Evolutionary conservation across 2,329 filamentous ascomycete genomes (phyloP).

Genomic region (Cytospora leucostoma): DNA sequence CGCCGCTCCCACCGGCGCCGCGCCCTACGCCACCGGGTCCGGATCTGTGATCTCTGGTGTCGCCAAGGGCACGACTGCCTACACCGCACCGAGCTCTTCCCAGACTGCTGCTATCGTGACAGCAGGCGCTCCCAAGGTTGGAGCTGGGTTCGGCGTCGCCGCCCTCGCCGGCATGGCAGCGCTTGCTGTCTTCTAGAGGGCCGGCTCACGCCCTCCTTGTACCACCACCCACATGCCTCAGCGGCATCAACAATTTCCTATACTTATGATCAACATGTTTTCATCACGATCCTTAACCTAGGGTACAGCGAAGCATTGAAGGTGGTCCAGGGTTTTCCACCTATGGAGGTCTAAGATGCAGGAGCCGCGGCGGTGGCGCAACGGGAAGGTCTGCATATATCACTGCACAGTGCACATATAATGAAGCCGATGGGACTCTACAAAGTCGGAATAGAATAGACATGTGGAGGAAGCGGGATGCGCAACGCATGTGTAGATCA

Average conservation of each 20-base stretch:
- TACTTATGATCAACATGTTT: constrained; percentile 38
- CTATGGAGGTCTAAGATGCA: constrained; percentile 17
- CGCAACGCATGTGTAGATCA: not conserved
- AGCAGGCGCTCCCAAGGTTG: constrained; percentile 38
- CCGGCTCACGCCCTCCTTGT: constrained; percentile 1
- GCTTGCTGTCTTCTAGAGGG: constrained; percentile 45
- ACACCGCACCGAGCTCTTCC: constrained; percentile 37
- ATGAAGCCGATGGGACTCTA: constrained; percentile 18
- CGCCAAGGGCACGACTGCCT: constrained; percentile 38
- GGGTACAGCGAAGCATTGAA: constrained; percentile 45
- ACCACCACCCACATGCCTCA: constrained; percentile 12
- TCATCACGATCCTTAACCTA: constrained; percentile 66
- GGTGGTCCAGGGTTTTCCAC: constrained; percentile 31
- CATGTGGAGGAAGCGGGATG: not conserved
- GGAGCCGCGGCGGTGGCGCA: constrained; percentile 14
- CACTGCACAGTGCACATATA: constrained; percentile 23
- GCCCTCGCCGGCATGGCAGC: constrained; percentile 48
- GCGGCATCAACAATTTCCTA: constrained; percentile 13
- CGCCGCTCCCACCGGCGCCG: constrained; percentile 33
- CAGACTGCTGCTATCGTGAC: constrained; percentile 37
- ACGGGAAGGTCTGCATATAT: constrained; percentile 8
- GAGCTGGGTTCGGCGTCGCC: constrained; percentile 48
- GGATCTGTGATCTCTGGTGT: constrained; percentile 31
- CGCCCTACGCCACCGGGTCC: constrained; percentile 31
- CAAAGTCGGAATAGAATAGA: not conserved